Base-by-base conservation (phyloP, 1,284 basidiomycete species). In the Ganoderma boninense region DNA sequence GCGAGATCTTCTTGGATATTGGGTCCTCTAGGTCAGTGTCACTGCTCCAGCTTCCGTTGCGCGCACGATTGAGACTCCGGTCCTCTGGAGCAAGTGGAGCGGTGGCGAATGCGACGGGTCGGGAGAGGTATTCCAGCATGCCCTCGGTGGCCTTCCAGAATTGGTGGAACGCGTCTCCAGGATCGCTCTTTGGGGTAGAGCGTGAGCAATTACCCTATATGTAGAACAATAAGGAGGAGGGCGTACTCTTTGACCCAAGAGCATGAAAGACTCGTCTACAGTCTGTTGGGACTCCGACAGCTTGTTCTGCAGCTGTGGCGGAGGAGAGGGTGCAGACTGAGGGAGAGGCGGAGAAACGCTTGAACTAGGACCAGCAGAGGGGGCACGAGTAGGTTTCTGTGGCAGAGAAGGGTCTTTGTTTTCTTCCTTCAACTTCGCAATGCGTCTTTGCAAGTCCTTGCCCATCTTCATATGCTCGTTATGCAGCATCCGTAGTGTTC, bases 61-160 rank as follows among this genome's bases (percentile, higher is more conserved):
- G 83, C 16, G 81, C 80, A 57, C 77, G 52, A 5, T 56, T 14
- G 26, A 64, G 57, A 44, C 65, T 75, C 0, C 69, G 65, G 20
- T 82, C 83, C 23, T 84, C 72, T 8, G 80, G 83, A 46, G 87
- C 88, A 54, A 95, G 84, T 18, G 94, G 93, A 20, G 90, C 90
- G 3, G 92, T 93, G 8, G 93, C 89, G 77, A 95, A 95, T n/a
- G 94, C 94, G 29, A 95, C 92, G 2, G 93, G 93, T 75, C 94
- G 92, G 7, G 92, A 92, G 23, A 95, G 85, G 76, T 93, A 90
- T 75, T 95, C 92, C 61, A 95, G 80, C 87, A 94, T 91, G 59
- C 91, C 93, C 80, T 95, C 91, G 82, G 94, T 92, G 49, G 92
- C 92, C 76, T 87, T 90, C 94, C 94, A 95, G 76, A 95, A 95